Percentiles rank a stretch among this genome's conserved stretches.
Evolutionary conservation across 805 yeast genomes (phyloP).

Genomic region (Millerozyma acaciae): DNA sequence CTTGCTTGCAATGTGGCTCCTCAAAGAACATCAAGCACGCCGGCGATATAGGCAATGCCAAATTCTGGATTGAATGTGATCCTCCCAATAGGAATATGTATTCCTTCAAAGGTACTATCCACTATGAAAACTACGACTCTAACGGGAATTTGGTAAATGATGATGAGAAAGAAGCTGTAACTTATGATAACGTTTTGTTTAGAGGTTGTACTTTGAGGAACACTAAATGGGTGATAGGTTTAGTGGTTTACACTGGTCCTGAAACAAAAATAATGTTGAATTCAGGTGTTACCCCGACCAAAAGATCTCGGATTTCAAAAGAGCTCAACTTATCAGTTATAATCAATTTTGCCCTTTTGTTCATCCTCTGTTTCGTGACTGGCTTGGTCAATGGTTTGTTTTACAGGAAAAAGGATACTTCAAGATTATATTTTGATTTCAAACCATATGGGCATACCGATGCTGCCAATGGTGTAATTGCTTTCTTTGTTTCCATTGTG

Average conservation of each 20-base stretch:
- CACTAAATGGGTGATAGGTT: slow-evolving; percentile 72
- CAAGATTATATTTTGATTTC: slow-evolving; percentile 57
- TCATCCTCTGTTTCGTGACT: slow-evolving; percentile 62
- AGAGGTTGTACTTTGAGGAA: slow-evolving; percentile 73
- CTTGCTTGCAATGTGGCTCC: slow-evolving; percentile 51
- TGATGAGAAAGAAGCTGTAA: slow-evolving; percentile 52
- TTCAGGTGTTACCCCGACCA: slow-evolving; percentile 74
- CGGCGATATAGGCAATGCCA: slow-evolving; percentile 53
- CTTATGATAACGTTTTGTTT: slow-evolving; percentile 59
- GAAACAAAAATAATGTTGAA: slow-evolving; percentile 78
- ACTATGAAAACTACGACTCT: slow-evolving; percentile 42
- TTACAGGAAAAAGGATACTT: slow-evolving; percentile 41
- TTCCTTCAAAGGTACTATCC: slow-evolving; percentile 62
- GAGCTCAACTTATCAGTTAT: slow-evolving; percentile 66
- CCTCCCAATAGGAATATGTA: slow-evolving; percentile 66
- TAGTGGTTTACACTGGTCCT: slow-evolving; percentile 71
- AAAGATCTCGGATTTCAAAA: slow-evolving; percentile 59
- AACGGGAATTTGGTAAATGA: slow-evolving; percentile 25
- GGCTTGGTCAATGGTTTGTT: slow-evolving; percentile 69
- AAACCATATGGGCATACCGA: slow-evolving; percentile 57
- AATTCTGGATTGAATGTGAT: slow-evolving; percentile 65
- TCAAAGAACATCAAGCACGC: slow-evolving; percentile 46
- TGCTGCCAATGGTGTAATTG: slow-evolving; percentile 61
- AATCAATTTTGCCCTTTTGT: slow-evolving; percentile 57
- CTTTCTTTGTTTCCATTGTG: slow-evolving; percentile 69